Percentiles rank a stretch among this genome's conserved stretches.
Evolutionary conservation across 148 eudicot genomes (phyloP).

Genomic region (Camellia lanceoleosa): DNA sequence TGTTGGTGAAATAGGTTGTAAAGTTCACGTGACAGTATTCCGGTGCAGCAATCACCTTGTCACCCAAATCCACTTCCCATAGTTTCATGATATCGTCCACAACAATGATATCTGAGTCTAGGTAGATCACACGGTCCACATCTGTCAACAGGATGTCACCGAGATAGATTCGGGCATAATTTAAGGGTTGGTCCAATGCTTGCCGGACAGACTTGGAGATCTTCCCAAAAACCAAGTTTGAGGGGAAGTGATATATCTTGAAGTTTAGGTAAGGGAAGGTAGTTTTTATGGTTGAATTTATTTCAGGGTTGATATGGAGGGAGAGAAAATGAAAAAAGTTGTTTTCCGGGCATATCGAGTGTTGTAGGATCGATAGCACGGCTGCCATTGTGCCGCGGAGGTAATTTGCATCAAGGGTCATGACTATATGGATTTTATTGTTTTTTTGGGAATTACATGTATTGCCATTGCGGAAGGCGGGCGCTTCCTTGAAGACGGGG

Average conservation of each 20-base stretch:
- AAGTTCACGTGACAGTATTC: conserved; percentile 41
- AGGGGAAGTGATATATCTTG: conserved; percentile 25
- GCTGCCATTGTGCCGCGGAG: conserved; percentile 42
- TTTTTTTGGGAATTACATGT: neutral
- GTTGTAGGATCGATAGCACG: conserved; percentile 36
- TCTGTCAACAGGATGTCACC: conserved; percentile 27
- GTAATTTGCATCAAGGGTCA: conserved; percentile 41
- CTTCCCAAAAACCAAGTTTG: conserved; percentile 27
- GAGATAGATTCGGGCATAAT: conserved; percentile 33
- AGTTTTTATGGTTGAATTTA: conserved; percentile 25
- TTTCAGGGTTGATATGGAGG: conserved; percentile 12
- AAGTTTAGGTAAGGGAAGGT: conserved; percentile 38
- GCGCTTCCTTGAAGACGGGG: conserved; percentile 26
- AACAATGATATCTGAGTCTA: conserved; percentile 35
- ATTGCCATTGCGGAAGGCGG: conserved; percentile 23
- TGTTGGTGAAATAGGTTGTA: conserved; percentile 12
- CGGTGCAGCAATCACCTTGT: conserved; percentile 32
- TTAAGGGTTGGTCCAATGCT: conserved; percentile 36
- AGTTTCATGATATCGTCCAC: conserved; percentile 36
- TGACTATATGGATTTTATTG: conserved; percentile 27
- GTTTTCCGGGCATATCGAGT: conserved; percentile 38
- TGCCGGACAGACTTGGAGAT: conserved; percentile 36
- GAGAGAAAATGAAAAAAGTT: conserved; percentile 32
- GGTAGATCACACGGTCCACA: conserved; percentile 29
- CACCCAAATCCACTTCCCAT: conserved; percentile 28